Evolutionary conservation across 495 filamentous ascomycete genomes (phyloP).

Genomic region (Staphylotrichum tortipilum): DNA sequence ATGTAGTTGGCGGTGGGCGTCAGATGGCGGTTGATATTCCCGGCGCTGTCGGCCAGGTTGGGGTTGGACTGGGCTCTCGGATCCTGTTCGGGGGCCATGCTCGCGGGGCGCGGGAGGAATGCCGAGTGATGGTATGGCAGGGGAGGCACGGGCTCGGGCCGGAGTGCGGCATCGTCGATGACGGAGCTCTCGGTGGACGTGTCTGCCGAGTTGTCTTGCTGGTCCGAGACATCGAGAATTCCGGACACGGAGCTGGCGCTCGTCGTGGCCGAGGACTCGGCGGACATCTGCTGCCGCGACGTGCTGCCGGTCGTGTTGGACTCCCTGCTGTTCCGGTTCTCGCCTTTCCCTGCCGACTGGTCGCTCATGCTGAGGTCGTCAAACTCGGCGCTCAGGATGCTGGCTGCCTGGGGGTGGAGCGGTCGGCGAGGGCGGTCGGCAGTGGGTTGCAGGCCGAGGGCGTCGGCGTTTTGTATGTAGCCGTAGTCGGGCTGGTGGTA

Average conservation of each 20-base stretch:
- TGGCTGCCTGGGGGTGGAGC: slow-evolving; percentile 5
- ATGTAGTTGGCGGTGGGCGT: slow-evolving; percentile 43
- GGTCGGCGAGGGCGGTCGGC: slow-evolving; percentile 8
- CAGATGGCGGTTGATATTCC: slow-evolving; percentile 47
- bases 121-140: slow-evolving; percentile 49
- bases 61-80: slow-evolving; percentile 37
- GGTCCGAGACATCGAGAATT: slow-evolving; percentile 34
- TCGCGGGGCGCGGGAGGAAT: slow-evolving; percentile 32
- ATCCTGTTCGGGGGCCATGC: slow-evolving; percentile 27
- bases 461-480: slow-evolving; percentile 2
- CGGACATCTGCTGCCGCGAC: slow-evolving; percentile 35
- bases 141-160: slow-evolving; percentile 38
- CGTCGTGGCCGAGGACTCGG: slow-evolving; percentile 38
- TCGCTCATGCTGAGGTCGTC: slow-evolving; percentile 28
- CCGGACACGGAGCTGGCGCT: slow-evolving; percentile 44
- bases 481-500: slow-evolving; percentile 13
- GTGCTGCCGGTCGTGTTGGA: slow-evolving; percentile 39
- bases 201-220: slow-evolving; percentile 29
- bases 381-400: slow-evolving; percentile 18
- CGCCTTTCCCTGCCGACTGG: slow-evolving; percentile 22
- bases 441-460: neutral
- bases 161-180: slow-evolving; percentile 28
- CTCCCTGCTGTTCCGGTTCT: slow-evolving; percentile 40
- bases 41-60: slow-evolving; percentile 34
- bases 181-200: slow-evolving; percentile 37